Evolutionary conservation across 2,329 filamentous ascomycete genomes (phyloP).

Genomic region (Paecilomyces fulvus): DNA sequence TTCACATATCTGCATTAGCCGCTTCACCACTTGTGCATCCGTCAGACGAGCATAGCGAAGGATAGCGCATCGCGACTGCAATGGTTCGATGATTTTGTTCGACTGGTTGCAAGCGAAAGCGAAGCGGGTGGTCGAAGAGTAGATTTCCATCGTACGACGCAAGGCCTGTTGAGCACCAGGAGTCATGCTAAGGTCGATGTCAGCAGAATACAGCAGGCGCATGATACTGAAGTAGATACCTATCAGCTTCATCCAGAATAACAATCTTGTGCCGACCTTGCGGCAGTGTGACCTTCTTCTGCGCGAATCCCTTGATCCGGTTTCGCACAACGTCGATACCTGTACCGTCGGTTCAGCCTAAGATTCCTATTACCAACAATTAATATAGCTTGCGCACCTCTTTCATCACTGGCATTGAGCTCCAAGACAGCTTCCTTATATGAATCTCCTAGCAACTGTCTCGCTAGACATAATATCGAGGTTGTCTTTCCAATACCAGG

Average conservation of each 20-base stretch:
- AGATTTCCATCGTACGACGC: slow-evolving; percentile 96
- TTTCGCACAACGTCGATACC: slow-evolving; percentile 96
- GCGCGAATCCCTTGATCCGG: slow-evolving; percentile 94
- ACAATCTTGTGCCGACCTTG: slow-evolving; percentile 89
- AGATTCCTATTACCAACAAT: not conserved
- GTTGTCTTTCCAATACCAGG: slow-evolving; percentile 98
- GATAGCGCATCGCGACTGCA: slow-evolving; percentile 94
- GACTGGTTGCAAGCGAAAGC: slow-evolving; percentile 98
- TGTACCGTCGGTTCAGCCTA: slow-evolving; percentile 19
- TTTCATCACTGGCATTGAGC: slow-evolving; percentile 91
- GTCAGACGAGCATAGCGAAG: slow-evolving; percentile 87
- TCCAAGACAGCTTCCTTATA: slow-evolving; percentile 98
- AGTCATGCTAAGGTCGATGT: slow-evolving; percentile 59
- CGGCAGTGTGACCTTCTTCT: slow-evolving; percentile 96
- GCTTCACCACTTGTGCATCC: slow-evolving; percentile 84
- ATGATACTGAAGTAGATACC: slow-evolving; percentile 27
- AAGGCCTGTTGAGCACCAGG: slow-evolving; percentile 92
- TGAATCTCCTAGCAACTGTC: slow-evolving; percentile 80
- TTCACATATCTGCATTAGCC: slow-evolving; percentile 83
- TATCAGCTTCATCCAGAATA: slow-evolving; percentile 95
- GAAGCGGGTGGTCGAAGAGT: slow-evolving; percentile 91
- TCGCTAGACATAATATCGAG: slow-evolving; percentile 82
- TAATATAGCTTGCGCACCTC: slow-evolving; percentile 47
- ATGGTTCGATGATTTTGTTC: slow-evolving; percentile 99
- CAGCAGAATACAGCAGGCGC: not conserved